Evolutionary conservation across 129 eudicot species (phyloP).

Genomic region (Chrysanthemum seticuspe): DNA sequence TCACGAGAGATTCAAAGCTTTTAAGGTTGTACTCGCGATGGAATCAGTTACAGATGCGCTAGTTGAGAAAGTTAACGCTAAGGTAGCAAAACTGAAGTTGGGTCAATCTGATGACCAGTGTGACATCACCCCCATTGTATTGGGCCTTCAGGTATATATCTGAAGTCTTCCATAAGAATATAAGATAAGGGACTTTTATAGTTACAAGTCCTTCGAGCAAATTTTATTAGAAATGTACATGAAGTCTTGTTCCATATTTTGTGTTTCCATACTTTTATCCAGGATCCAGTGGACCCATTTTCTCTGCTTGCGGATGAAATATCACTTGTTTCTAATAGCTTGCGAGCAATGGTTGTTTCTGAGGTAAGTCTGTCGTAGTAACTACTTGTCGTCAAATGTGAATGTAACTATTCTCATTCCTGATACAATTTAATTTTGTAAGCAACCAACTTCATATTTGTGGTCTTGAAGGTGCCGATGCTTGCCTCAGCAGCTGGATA

Average conservation of each 20-base stretch:
- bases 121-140: no score
- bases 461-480: conserved; percentile 71
- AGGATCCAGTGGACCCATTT: conserved; percentile 90
- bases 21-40: background rate
- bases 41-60: no score
- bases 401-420: background rate
- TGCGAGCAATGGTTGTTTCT: conserved; percentile 81
- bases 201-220: no score
- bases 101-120: no score
- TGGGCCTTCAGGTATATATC: no score
- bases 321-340: conserved; percentile 61
- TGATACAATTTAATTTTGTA: conserved; percentile 10
- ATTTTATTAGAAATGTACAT: no score
- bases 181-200: no score
- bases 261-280: background rate
- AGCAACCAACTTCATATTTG: background rate
- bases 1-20: background rate
- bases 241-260: no score
- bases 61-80: no score
- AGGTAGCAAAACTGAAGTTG: no score
- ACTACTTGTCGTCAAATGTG: conserved; percentile 1
- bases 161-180: no score
- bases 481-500: conserved; percentile 94
- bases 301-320: conserved; percentile 86
- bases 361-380: conserved; percentile 47